phyloP scores from a whole-genome alignment of 2,329 filamentous ascomycete species.

The Aspergillus unguis region DNA sequence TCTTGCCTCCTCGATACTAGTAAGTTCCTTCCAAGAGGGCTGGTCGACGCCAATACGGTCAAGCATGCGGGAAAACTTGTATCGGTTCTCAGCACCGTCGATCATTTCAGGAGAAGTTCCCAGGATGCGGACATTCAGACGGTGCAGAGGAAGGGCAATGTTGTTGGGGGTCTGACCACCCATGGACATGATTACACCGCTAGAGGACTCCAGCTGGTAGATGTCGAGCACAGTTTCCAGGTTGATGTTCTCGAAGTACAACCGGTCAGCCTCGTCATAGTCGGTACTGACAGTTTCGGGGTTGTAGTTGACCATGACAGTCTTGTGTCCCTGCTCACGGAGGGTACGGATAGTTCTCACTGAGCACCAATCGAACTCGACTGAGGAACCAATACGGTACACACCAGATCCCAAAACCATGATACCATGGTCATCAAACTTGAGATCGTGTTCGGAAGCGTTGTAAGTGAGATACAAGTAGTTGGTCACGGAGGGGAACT shows the following conservation, averaged over 20 bases:
- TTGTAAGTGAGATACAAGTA: conserved; percentile 98
- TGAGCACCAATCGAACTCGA: conserved; percentile 99
- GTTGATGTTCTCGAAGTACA: conserved; percentile 96
- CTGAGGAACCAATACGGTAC: conserved; percentile 94
- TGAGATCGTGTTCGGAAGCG: conserved; percentile 76
- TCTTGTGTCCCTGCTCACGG: conserved; percentile 80
- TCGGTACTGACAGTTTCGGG: conserved; percentile 88
- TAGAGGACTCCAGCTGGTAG: conserved; percentile 79
- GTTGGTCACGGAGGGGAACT: conserved; percentile 92
- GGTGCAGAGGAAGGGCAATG: conserved; percentile 84
- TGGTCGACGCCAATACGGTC: conserved; percentile 94
- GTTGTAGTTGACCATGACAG: conserved; percentile 94
- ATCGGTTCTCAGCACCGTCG: conserved; percentile 92
- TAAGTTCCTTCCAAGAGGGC: conserved; percentile 96
- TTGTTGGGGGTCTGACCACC: conserved; percentile 98
- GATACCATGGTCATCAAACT: conserved; percentile 83
- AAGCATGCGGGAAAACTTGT: conserved; percentile 98
- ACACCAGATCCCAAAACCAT: conserved; percentile 97
- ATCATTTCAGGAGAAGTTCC: conserved; percentile 99
- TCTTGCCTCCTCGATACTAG: conserved; percentile 85
- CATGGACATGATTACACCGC: conserved; percentile 89
- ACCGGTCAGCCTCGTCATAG: conserved; percentile 87
- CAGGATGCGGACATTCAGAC: conserved; percentile 85
- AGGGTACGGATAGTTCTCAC: conserved; percentile 91
- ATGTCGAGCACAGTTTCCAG: conserved; percentile 89